phyloP scores from a whole-genome alignment of 805 yeast species.

The Clavispora carvajalis region DNA sequence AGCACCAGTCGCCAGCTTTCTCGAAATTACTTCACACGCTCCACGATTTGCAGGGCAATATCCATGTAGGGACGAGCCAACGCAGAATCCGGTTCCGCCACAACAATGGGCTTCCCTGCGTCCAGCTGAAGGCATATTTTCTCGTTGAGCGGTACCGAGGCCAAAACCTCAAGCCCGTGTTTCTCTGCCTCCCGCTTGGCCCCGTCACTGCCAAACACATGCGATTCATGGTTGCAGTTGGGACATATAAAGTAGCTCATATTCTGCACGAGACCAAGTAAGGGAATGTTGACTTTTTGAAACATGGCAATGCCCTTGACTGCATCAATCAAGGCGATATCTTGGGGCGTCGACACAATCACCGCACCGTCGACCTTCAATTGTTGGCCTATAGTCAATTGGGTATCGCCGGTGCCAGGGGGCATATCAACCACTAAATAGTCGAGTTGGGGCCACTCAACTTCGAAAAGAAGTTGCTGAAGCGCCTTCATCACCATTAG shows the following conservation, averaged over 20 bases:
- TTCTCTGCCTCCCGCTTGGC: slow-evolving; percentile 45
- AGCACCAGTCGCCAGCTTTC: no score
- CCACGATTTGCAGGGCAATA: slow-evolving; percentile 33
- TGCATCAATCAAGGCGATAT: slow-evolving; percentile 75
- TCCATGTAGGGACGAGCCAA: slow-evolving; percentile 41
- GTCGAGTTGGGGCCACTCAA: slow-evolving; percentile 66
- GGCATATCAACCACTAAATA: slow-evolving; percentile 78
- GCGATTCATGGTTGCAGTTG: slow-evolving; percentile 66
- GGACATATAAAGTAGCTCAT: slow-evolving; percentile 79
- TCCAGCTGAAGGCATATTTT: slow-evolving; percentile 60
- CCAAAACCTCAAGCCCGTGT: slow-evolving; percentile 48
- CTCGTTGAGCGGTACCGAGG: slow-evolving; percentile 61
- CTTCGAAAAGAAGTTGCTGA: slow-evolving; percentile 79
- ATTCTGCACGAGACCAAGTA: slow-evolving; percentile 74
- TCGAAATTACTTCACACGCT: neutral
- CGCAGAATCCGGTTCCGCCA: slow-evolving; percentile 34
- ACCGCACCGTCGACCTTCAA: slow-evolving; percentile 74
- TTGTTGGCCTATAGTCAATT: slow-evolving; percentile 75
- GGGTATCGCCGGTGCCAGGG: slow-evolving; percentile 90
- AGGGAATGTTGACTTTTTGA: slow-evolving; percentile 62
- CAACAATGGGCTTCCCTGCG: slow-evolving; percentile 57
- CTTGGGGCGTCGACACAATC: slow-evolving; percentile 83
- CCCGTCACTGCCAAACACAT: slow-evolving; percentile 68
- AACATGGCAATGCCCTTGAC: slow-evolving; percentile 78
- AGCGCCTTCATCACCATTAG: slow-evolving; percentile 82